Conservation (phyloP, 169 alveolate genomes). For the Blepharisma undulans region DNA sequence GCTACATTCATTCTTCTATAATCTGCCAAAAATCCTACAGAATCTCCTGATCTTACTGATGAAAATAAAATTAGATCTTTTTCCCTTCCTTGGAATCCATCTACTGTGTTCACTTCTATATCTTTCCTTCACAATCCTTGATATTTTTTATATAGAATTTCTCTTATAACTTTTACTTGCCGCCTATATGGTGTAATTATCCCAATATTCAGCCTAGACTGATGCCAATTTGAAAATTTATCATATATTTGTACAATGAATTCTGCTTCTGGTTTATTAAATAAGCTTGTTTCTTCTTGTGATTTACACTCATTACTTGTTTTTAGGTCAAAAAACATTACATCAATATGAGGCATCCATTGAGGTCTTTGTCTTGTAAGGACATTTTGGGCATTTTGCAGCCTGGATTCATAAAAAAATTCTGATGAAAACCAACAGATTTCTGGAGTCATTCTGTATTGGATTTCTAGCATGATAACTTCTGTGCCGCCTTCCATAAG, state of each 20-base stretch:
- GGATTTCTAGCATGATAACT: slow-evolving; percentile 56
- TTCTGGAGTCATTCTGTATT: slow-evolving; percentile 76
- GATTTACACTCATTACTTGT: slow-evolving; percentile 60
- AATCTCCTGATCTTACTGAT: slow-evolving; percentile 89
- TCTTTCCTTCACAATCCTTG: slow-evolving; percentile 36
- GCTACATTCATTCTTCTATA: slow-evolving; percentile 89
- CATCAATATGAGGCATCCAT: slow-evolving; percentile 31
- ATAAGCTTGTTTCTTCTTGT: slow-evolving; percentile 57
- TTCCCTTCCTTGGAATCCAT: slow-evolving; percentile 99
- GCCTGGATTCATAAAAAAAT: slow-evolving; percentile 50
- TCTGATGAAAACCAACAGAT: slow-evolving; percentile 71
- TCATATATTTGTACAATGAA: slow-evolving; percentile 52
- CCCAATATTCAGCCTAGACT: slow-evolving; percentile 84
- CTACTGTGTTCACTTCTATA: slow-evolving; percentile 96
- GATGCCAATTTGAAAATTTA: slow-evolving; percentile 48
- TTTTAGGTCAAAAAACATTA: slow-evolving; percentile 52
- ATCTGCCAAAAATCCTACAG: slow-evolving; percentile 87
- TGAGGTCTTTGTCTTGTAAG: neutral
- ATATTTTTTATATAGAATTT: slow-evolving; percentile 68
- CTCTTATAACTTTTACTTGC: slow-evolving; percentile 75
- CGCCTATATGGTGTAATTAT: slow-evolving; percentile 95
- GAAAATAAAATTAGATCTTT: slow-evolving; percentile 94
- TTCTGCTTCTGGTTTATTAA: slow-evolving; percentile 66
- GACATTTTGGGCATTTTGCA: neutral
- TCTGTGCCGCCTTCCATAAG: slow-evolving; percentile 61